Evolutionary conservation across 805 yeast species (phyloP), one percentile per base, ranked within the genome.

Genomic region (Saccharomycopsis amapae): DNA sequence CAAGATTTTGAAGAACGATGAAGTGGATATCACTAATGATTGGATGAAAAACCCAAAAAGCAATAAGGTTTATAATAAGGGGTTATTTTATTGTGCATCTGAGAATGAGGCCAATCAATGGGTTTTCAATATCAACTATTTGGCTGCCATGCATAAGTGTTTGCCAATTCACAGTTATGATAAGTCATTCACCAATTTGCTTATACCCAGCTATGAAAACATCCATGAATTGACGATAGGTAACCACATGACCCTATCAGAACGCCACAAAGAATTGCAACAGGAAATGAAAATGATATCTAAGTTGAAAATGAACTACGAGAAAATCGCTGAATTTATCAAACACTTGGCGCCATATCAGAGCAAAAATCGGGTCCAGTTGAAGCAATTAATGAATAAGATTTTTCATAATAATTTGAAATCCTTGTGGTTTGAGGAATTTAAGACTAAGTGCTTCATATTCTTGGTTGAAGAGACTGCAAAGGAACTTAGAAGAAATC

Each of bases 371-470:
- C 36, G 30, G n/a, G 15, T 26, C 5, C 18, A 22, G 10, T 39
- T 49, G 24, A 26, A 23, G 13, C 23, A 46, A 17, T 41, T 36
- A 18, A 36, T 41, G 5, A 37, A 41, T 30, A 23, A 30, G 23
- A 41, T 46, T 12, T 45, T 41, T 15, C 18, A 26, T n/a, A 36
- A 37, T 33, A 36, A 45, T 32, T 40, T 49, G 3, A 20, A 41
- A 23, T 46, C 50, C 5, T 42, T 49, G 19, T 48, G 51, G 51
- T 43, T 40, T 37, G 51, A 48, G 33, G 38, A 42, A 31, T 40
- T 48, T 28, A 41, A 39, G 32, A 23, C 40, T 9, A 44, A 31
- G 15, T 28, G 33, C 7, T 38, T 46, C 23, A n/a, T 38, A n/a
- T 24, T 30, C 25, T 9, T 33, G 28, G 38, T 40, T 20, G 36